Conservation (phyloP, 306 rosid species). For the Arachis hypogaea region DNA sequence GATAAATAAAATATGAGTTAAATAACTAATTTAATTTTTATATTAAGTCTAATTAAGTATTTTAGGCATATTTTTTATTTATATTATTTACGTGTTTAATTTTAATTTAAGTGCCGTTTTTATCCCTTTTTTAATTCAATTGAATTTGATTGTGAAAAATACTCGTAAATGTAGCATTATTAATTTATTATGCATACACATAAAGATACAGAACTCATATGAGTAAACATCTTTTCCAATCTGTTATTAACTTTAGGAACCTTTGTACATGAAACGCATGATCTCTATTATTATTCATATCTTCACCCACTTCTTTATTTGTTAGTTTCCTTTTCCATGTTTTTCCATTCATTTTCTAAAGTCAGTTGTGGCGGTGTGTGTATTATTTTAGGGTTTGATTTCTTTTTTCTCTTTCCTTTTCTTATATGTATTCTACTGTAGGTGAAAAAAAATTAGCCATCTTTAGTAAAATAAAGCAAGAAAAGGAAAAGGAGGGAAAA, state of each 20-base stretch:
- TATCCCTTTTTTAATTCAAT: too few relatives aligned
- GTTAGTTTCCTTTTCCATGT: not conserved
- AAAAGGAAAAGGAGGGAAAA: not conserved
- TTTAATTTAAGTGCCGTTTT: too few relatives aligned
- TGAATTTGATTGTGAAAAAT: too few relatives aligned
- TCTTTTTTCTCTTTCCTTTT: not conserved
- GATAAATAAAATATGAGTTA: too few relatives aligned
- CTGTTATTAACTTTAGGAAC: not conserved
- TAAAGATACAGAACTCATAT: too few relatives aligned
- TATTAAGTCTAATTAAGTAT: too few relatives aligned
- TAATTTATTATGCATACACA: too few relatives aligned
- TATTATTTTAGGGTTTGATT: too few relatives aligned
- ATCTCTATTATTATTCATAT: not conserved
- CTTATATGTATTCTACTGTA: not conserved
- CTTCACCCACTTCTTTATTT: not conserved
- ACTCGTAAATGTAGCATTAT: too few relatives aligned
- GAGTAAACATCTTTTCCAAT: not conserved
- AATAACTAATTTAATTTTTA: too few relatives aligned
- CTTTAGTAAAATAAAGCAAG: not conserved
- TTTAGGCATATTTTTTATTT: too few relatives aligned
- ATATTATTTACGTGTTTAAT: too few relatives aligned
- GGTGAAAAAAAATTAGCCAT: not conserved
- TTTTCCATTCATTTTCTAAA: constrained; percentile 11
- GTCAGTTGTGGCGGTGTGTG: not conserved
- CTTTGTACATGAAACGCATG: constrained; percentile 21